These are phyloP conservation scores for Fusarium nurragi DNA, from an alignment of 2,329 filamentous ascomycete genomes.

Conservation along the genomic window DNA sequence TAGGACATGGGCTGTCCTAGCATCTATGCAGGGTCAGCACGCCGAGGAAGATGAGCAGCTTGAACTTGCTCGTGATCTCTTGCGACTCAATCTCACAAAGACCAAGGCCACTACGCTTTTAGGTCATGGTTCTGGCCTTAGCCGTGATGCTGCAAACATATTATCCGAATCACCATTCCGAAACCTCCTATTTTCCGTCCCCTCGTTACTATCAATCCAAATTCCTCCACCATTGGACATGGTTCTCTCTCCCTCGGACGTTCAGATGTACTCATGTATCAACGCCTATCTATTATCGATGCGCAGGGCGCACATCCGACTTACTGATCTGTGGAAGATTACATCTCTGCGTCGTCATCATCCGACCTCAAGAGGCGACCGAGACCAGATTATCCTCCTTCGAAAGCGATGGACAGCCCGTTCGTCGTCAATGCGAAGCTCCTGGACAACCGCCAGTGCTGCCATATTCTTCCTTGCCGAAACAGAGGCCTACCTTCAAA, in stretches of 20 bases:
- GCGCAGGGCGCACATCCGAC: slow-evolving; percentile 82
- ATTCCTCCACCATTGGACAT: slow-evolving; percentile 85
- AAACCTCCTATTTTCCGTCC: slow-evolving; percentile 82
- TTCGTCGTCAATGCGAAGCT: slow-evolving; percentile 74
- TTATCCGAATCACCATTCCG: slow-evolving; percentile 71
- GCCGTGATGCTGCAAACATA: slow-evolving; percentile 44
- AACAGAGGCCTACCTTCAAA: slow-evolving; percentile 87
- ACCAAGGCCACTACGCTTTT: slow-evolving; percentile 52
- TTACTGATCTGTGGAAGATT: slow-evolving; percentile 88
- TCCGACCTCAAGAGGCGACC: slow-evolving; percentile 72
- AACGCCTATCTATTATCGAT: slow-evolving; percentile 89
- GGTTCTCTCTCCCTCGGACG: slow-evolving; percentile 80
- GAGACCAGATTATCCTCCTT: slow-evolving; percentile 67
- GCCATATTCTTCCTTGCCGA: slow-evolving; percentile 91
- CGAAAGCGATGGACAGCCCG: slow-evolving; percentile 72
- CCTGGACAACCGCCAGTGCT: slow-evolving; percentile 91
- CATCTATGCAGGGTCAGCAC: slow-evolving; percentile 74
- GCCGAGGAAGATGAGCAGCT: slow-evolving; percentile 84
- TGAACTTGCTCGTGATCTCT: slow-evolving; percentile 80
- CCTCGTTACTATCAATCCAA: slow-evolving; percentile 73
- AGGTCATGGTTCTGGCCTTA: slow-evolving; percentile 51
- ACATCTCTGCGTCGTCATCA: slow-evolving; percentile 80
- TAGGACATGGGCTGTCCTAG: slow-evolving; percentile 81
- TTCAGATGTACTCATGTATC: slow-evolving; percentile 83
- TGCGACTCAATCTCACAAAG: slow-evolving; percentile 73